Evolutionary conservation across 345 rosid genomes (phyloP).

Genomic region (Eutrema japonicum): DNA sequence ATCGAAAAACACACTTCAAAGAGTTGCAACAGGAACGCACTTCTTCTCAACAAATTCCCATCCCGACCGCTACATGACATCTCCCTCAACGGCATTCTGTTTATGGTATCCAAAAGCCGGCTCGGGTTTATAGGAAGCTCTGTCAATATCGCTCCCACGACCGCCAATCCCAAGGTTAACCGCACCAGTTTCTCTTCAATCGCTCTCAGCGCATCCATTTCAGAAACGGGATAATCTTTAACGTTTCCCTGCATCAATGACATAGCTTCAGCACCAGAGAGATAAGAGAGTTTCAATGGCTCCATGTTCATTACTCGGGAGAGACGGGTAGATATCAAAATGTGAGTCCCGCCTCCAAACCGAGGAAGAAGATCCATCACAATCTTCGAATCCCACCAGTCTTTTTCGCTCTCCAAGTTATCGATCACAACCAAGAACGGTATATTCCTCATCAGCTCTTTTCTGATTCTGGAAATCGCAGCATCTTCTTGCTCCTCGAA

Average conservation of each 20-base stretch:
- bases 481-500: conserved; percentile 95
- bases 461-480: conserved; percentile 72
- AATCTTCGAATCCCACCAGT: conserved; percentile 95
- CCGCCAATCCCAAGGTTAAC: conserved; percentile 74
- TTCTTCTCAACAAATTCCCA: conserved; percentile 51
- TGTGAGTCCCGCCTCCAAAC: conserved; percentile 92
- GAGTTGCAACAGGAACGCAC: conserved; percentile 72
- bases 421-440: conserved; percentile 88
- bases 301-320: conserved; percentile 86
- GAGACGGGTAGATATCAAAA: conserved; percentile 76
- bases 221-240: conserved; percentile 65
- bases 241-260: conserved; percentile 74
- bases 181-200: conserved; percentile 90
- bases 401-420: conserved; percentile 91
- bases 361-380: conserved; percentile 98
- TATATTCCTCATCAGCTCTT: conserved; percentile 88
- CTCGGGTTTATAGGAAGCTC: conserved; percentile 94
- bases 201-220: conserved; percentile 71
- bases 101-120: conserved; percentile 81
- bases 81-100: conserved; percentile 82
- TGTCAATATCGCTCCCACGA: conserved; percentile 79
- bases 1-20: conserved; percentile 95
- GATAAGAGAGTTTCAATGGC: conserved; percentile 74
- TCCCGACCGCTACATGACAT: conserved; percentile 65
- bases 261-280: conserved; percentile 88